Evolutionary conservation across 73 alveolate species (phyloP), one percentile per base, ranked within the genome.

Genomic region (Symbiodinium natans): DNA sequence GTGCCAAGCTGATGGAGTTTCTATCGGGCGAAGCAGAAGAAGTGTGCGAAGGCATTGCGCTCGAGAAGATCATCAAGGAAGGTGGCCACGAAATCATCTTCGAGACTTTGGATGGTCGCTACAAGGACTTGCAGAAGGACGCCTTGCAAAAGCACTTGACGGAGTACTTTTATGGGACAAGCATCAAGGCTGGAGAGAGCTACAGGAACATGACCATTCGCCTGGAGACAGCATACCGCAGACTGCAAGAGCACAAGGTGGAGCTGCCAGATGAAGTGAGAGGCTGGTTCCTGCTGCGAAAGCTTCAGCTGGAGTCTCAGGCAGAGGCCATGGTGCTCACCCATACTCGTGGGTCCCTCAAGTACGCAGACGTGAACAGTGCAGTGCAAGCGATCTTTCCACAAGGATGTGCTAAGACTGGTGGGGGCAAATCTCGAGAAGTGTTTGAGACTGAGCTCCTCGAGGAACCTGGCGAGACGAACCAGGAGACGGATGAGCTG

Each of bases 211-310:
- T 82, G 71, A 63, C 15, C 10, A 41, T 27, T 23, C 10, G 90
- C 1, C 71, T 82, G 73, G 90, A 82, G 4, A 82, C 90, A 1
- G 46, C 63, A 2, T 48, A 84, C 48, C 8, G 80, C 11, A 71
- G 39, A 34, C 33, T 84, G 42, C 38, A 27, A 13, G 36, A 71
- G 33, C 31, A 43, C 25, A 21, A 21, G 19, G 80, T 84, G 0
- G 15, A 31, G 25, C 54, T 84, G 36, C 93, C 93, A 1, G 93
- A 84, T 2, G 93, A 84, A 38, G 93, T 84, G 0, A n/a, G 46
- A 8, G 93, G 93, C 2, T 84, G 93, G 93, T n/a, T 84, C 3
- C 39, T 84, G 82, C 0, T 84, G 80, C 1, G 46, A 38, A 84
- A 84, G 25, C 59, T 84, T 36, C 21, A 38, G 2, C 23, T 84